Base-by-base conservation (phyloP, 2,329 filamentous ascomycete species). In the Colletotrichum tabaci region DNA sequence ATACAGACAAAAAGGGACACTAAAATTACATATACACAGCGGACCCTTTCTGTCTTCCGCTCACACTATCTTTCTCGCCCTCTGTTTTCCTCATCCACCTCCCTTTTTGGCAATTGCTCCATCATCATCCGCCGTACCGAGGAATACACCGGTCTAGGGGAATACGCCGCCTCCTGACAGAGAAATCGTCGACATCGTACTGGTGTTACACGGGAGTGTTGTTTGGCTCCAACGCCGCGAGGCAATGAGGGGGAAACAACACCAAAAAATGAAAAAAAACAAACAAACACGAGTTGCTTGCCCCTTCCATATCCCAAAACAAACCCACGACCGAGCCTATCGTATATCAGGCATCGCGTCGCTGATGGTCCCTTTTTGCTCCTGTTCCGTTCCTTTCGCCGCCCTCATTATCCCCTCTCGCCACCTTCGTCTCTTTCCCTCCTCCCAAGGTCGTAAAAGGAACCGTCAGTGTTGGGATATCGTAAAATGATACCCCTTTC, bases 1-100 rank as follows among this genome's bases (percentile, higher is more conserved):
- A 26, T 6, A 57, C 67, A 58, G 35, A 10, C 35, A 44, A 38
- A 63, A 26, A 44, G 67, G 13, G 23, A 60, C 47, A 73, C 53
- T 73, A 73, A 46, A 65, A 71, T 38, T 73, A 74, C 72, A 74
- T 69, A 68, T 68, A 58, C n/a, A 73, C 60, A 63, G 23, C 49
- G 10, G 52, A 21, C 30, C 44, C 53, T 49, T 18, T 55, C 61
- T 38, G 35, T 66, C 57, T 40, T 30, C 38, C 46, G 5, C 40
- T 30, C 35, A 23, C 23, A 38, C 56, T 18, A 57, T 12, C 18
- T 18, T 26, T 42, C 58, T 55, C 26, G 38, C 23, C 46, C 56
- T 21, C 49, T 55, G 23, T 30, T n/a, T 42, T 35, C 57, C 18
- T n/a, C 52, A 7, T 23, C 47, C 10, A 44, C 47, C 35, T 30